Evolutionary conservation across 2,329 filamentous ascomycete species (phyloP), one percentile per base, ranked within the genome.

Genomic region (Zymoseptoria ardabiliae): DNA sequence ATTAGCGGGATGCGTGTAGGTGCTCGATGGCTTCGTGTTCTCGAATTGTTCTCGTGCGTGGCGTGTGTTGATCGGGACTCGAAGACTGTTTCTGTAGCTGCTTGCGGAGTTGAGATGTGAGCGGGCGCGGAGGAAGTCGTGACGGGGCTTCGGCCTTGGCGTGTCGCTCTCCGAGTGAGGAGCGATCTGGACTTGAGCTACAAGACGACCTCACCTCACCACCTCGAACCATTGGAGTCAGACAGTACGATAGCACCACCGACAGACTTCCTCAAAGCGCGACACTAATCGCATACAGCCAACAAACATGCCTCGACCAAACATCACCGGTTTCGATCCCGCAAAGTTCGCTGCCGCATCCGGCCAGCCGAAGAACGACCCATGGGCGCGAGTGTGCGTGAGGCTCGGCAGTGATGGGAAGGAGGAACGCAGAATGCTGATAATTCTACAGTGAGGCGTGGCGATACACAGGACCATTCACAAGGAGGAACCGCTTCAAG

Each of bases 241-340:
- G 45, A 28, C 48, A 49, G 56, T 58, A 50, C 41, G 35, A 25
- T 2, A 19, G 30, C 9, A 30, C 25, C 17, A 30, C 25, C 35
- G 20, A n/a, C 13, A 17, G 17, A 13, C 8, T 3, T n/a, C 10
- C 1, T 8, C 7, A 10, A 50, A 2, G 8, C 20, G 17, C 30
- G 17, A 45, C 25, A 51, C 48, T 58, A 50, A 53, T 21, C 50
- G 22, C 53, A 35, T 4, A 20, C 50, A 19, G 11, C 56, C 30
- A 10, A n/a, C n/a, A 61, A 60, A 61, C 58, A 63, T 62, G 68
- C 59, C 63, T 64, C 63, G 66, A 79, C 81, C 84, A 73, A 91
- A 90, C 82, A 85, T 95, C 77, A 97, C 93, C 70, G 93, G 93
- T 78, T 97, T 97, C 82, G 88, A 94, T 79, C 82, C 91, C 71